A percentile compares a stretch with the other conserved stretches of the same genome.
phyloP scores from a whole-genome alignment of 179 eudicot genomes.

The Amaranthus tricolor region DNA sequence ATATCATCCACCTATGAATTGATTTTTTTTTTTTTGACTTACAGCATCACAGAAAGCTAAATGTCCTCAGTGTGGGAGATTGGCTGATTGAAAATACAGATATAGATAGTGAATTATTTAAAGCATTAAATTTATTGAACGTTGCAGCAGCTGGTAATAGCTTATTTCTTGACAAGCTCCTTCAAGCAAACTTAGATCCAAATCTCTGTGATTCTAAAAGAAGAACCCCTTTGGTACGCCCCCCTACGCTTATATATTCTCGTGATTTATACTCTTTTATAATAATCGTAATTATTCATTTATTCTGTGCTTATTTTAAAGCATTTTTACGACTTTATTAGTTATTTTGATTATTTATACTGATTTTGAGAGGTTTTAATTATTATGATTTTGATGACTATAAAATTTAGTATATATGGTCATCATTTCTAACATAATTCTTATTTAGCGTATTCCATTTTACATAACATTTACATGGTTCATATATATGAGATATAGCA shows the following conservation, averaged over 20 bases:
- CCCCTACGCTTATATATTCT: not conserved
- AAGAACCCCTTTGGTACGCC: conserved; percentile 28
- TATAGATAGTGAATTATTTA: conserved; percentile 10
- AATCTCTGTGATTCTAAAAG: conserved; percentile 20
- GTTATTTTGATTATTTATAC: not conserved
- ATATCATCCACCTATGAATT: too few species aligned
- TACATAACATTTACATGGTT: not conserved
- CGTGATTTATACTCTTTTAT: too few species aligned
- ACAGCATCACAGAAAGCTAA: conserved; percentile 29
- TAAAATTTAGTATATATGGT: too few species aligned
- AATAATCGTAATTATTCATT: too few species aligned
- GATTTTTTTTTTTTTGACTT: not conserved
- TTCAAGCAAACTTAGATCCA: conserved; percentile 22
- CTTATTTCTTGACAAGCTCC: conserved; percentile 25
- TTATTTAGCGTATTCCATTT: not conserved
- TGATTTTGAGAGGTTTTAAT: too few species aligned
- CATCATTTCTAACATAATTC: not conserved
- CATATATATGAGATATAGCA: conserved; percentile 37
- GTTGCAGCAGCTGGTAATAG: conserved; percentile 27
- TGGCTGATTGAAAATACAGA: conserved; percentile 24
- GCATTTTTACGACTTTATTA: not conserved
- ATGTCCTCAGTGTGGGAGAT: conserved; percentile 21
- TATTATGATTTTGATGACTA: too few species aligned
- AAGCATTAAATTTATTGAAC: conserved; percentile 17
- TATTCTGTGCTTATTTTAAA: too few species aligned